Conservation (phyloP, 2,329 filamentous ascomycete species). For the Macroventuria anomochaeta region DNA sequence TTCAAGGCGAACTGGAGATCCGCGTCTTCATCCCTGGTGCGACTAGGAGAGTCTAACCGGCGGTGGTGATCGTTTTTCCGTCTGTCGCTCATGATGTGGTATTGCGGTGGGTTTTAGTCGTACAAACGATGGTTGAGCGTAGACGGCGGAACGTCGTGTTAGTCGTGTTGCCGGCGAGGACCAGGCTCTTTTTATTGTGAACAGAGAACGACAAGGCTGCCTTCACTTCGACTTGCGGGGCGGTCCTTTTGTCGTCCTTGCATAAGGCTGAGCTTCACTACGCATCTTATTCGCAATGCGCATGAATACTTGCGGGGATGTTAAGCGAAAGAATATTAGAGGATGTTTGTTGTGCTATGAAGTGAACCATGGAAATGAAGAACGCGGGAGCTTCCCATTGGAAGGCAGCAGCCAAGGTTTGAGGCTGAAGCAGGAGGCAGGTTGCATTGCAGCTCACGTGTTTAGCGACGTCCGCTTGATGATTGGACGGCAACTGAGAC, state of each 20-base stretch:
- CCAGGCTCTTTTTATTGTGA: background rate
- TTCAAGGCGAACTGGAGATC: conserved; percentile 6
- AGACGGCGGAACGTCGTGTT: background rate
- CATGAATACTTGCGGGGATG: background rate
- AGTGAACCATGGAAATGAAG: background rate
- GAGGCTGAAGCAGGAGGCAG: conserved; percentile 8
- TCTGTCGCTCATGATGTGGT: background rate
- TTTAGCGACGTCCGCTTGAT: background rate
- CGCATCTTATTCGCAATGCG: background rate
- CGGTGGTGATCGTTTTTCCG: background rate
- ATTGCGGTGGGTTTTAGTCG: background rate
- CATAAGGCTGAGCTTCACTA: conserved; percentile 10
- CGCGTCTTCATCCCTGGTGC: background rate
- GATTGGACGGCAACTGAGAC: conserved; percentile 4
- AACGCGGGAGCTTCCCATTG: background rate
- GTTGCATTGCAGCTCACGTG: conserved; percentile 10
- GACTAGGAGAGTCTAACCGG: background rate
- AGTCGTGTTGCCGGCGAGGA: background rate
- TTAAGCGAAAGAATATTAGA: background rate
- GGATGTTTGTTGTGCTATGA: background rate
- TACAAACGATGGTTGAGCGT: background rate
- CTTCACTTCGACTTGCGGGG: conserved; percentile 6
- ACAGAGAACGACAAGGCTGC: background rate
- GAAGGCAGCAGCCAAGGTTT: conserved; percentile 10
- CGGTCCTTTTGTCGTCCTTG: background rate